Evolutionary conservation across 805 yeast species (phyloP).

Genomic region (Cyberlindnera xishuangbannaensis): DNA sequence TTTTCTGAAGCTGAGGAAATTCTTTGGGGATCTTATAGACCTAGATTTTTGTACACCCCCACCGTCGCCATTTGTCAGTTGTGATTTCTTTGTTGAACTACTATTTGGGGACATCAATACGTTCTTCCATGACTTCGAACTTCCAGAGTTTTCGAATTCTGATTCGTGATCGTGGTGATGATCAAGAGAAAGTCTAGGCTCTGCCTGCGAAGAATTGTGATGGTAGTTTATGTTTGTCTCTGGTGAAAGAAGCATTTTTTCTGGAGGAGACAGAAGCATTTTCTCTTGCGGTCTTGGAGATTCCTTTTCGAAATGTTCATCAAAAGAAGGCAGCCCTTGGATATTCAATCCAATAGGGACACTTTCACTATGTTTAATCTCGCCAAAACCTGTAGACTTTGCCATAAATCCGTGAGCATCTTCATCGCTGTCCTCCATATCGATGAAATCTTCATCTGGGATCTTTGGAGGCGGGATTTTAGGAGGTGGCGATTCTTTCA

Average conservation of each 20-base stretch:
- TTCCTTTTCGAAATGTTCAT: slow-evolving; percentile 13
- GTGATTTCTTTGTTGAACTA: slow-evolving; percentile 2
- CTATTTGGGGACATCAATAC: slow-evolving; percentile 10
- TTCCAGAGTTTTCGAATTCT: slow-evolving; percentile 7
- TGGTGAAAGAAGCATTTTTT: no score
- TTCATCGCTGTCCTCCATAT: slow-evolving; percentile 13
- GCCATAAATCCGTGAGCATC: slow-evolving; percentile 11
- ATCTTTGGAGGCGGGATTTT: slow-evolving; percentile 13
- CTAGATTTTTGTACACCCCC: slow-evolving; percentile 11
- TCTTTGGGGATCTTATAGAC: slow-evolving; percentile 25
- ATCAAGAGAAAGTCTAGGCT: no score
- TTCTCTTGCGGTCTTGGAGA: no score
- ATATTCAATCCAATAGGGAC: slow-evolving; percentile 21
- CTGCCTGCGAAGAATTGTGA: no score
- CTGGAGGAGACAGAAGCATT: no score
- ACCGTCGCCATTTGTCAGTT: not conserved
- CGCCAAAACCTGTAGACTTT: slow-evolving; percentile 13
- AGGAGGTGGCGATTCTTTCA: slow-evolving; percentile 22
- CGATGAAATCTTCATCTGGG: slow-evolving; percentile 16
- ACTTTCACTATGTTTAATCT: slow-evolving; percentile 16
- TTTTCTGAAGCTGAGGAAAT: slow-evolving; percentile 20
- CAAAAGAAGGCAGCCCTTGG: slow-evolving; percentile 15
- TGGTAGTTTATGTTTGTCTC: no score
- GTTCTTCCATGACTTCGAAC: slow-evolving; percentile 9
- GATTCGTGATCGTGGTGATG: no score